Percentiles rank a stretch among this genome's conserved stretches.
Conservation (phyloP, 148 eudicot species). For the Camellia japonica region DNA sequence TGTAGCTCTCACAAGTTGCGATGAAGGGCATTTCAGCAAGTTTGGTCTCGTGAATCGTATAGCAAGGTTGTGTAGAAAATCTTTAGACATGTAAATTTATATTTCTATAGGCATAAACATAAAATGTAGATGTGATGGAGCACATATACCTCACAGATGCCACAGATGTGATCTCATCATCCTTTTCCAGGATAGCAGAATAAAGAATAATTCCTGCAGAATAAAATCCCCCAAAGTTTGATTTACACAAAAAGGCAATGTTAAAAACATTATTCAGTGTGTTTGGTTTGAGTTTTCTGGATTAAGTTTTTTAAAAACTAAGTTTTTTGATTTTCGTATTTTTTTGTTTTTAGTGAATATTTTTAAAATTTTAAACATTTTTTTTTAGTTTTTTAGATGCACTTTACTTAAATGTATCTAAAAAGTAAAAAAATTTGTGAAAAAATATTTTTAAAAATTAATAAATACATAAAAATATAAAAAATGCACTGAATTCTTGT, state of each 20-base stretch:
- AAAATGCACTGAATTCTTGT: too few relatives aligned
- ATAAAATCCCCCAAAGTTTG: constrained; percentile 58
- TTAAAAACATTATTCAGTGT: background rate
- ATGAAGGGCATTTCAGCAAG: constrained; percentile 62
- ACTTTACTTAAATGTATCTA: too few relatives aligned
- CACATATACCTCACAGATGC: constrained; percentile 56
- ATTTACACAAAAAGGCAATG: constrained; percentile 25
- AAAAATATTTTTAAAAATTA: too few relatives aligned
- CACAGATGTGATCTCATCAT: constrained; percentile 38
- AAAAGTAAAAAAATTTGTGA: too few relatives aligned
- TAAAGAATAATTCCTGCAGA: too few relatives aligned
- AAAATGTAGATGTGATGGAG: background rate
- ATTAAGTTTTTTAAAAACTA: too few relatives aligned
- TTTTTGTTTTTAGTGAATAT: too few relatives aligned
- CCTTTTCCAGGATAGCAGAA: constrained; percentile 40
- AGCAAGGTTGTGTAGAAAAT: background rate
- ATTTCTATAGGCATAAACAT: background rate
- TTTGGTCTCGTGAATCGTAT: constrained; percentile 44
- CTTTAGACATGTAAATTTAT: background rate
- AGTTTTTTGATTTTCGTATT: too few relatives aligned
- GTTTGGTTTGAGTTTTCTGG: too few relatives aligned
- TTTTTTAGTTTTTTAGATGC: too few relatives aligned
- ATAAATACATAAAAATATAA: too few relatives aligned
- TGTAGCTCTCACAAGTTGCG: constrained; percentile 34
- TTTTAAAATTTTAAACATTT: too few relatives aligned